Percentiles rank a stretch among this genome's conserved stretches.
Evolutionary conservation across 176 grass and related monocot genomes (phyloP).

Genomic region (Pontederia crassipes): DNA sequence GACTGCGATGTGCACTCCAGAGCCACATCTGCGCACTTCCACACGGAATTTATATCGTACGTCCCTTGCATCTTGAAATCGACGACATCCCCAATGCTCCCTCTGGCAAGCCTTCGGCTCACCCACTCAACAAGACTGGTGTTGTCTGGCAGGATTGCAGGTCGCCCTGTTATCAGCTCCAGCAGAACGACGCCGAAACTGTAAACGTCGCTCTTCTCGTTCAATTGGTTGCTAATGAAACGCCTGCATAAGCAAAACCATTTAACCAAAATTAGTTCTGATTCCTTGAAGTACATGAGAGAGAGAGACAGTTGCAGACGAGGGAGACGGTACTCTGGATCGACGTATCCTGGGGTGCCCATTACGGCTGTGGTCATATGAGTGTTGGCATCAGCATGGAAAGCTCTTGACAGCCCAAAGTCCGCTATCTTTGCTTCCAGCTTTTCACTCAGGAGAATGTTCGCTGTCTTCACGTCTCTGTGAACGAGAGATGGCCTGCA

Average conservation of each 20-base stretch:
- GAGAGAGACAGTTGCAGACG: not conserved
- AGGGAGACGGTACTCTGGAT: slow-evolving; percentile 6
- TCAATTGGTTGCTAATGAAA: not conserved
- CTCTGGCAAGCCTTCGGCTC: slow-evolving; percentile 19
- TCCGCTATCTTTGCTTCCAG: slow-evolving; percentile 9
- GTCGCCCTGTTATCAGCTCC: slow-evolving; percentile 32
- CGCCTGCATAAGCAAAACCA: not conserved
- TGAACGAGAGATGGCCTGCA: slow-evolving; percentile 13
- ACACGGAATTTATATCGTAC: slow-evolving; percentile 28
- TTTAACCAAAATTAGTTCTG: not conserved
- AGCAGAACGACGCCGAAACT: slow-evolving; percentile 36
- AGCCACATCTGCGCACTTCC: slow-evolving; percentile 31
- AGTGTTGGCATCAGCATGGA: not conserved
- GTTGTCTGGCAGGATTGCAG: not conserved
- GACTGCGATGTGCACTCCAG: slow-evolving; percentile 14
- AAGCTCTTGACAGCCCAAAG: slow-evolving; percentile 19
- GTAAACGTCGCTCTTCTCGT: slow-evolving; percentile 16
- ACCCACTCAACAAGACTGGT: slow-evolving; percentile 15
- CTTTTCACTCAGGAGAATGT: slow-evolving; percentile 9
- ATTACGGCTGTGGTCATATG: slow-evolving; percentile 7
- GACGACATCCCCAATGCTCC: slow-evolving; percentile 26
- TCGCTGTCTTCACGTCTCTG: slow-evolving; percentile 10
- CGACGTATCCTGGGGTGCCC: slow-evolving; percentile 10
- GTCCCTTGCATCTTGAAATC: slow-evolving; percentile 11
- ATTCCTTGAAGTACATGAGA: not conserved